phyloP scores from a whole-genome alignment of 2,329 filamentous ascomycete species.

The Hypoxylon sp. region DNA sequence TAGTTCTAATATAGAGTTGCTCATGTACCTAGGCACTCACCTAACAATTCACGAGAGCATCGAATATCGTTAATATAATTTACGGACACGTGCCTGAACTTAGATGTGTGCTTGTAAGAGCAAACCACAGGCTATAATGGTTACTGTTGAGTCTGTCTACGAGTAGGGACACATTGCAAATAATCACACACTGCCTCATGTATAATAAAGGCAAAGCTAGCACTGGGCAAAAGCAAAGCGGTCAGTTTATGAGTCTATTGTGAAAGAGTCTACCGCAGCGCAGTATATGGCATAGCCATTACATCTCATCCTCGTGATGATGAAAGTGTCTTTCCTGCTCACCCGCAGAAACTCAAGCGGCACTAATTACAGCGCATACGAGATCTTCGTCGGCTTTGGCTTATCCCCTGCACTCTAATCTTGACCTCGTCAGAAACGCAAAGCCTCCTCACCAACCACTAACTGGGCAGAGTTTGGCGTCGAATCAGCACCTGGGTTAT shows the following conservation, averaged over 20 bases:
- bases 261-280: conserved; percentile 31
- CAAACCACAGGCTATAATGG: no score
- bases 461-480: conserved; percentile 7
- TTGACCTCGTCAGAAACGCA: conserved; percentile 35
- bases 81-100: no score
- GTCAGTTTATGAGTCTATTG: conserved; percentile 46
- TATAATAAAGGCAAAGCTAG: background rate
- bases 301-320: conserved; percentile 14
- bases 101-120: no score
- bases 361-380: conserved; percentile 17
- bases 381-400: conserved; percentile 19
- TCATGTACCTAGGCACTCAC: background rate
- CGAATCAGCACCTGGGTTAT: conserved; percentile 2
- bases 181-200: no score
- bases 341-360: conserved; percentile 10
- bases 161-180: background rate
- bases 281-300: conserved; percentile 25
- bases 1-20: background rate
- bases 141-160: background rate
- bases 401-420: conserved; percentile 28
- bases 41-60: background rate
- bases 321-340: conserved; percentile 7
- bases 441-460: conserved; percentile 25
- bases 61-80: no score
- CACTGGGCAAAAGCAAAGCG: conserved; percentile 17